A percentile compares a stretch with the other conserved stretches of the same genome.
These are phyloP conservation scores for Bauhinia variegata DNA, from an alignment of 306 rosid genomes.

Conservation along the genomic window DNA sequence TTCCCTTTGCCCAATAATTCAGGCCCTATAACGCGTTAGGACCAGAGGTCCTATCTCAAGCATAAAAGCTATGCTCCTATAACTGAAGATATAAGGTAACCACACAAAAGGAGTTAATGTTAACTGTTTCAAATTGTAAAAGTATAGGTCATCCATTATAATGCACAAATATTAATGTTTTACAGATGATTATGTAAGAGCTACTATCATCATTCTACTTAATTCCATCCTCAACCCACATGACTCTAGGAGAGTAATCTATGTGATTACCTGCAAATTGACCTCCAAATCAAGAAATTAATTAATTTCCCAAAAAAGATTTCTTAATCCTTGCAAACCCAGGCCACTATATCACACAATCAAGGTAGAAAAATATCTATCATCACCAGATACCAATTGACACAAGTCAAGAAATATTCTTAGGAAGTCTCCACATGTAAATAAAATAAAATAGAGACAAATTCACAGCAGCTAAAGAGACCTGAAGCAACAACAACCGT, in stretches of 20 bases:
- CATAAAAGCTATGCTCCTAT: not conserved
- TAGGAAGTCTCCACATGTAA: not conserved
- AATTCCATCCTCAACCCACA: too few relatives aligned
- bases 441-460: constrained; percentile 1
- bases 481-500: constrained; percentile 81
- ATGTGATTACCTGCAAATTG: not conserved
- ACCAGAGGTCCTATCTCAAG: too few relatives aligned
- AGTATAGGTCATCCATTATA: too few relatives aligned
- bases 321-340: not conserved
- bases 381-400: not conserved
- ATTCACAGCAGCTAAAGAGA: constrained; percentile 24
- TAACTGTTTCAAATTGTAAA: not conserved
- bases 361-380: not conserved
- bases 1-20: too few relatives aligned
- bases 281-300: not conserved
- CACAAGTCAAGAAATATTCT: not conserved
- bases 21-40: too few relatives aligned
- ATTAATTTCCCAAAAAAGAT: not conserved
- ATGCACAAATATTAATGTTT: too few relatives aligned
- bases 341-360: not conserved
- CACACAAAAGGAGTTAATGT: not conserved
- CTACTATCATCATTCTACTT: too few relatives aligned
- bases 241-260: not conserved
- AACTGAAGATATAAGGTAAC: not conserved
- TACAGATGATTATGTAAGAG: too few relatives aligned